Percentiles rank a stretch among this genome's conserved stretches.
phyloP scores from a whole-genome alignment of 2,329 filamentous ascomycete genomes.

The Pseudomassariella vexata region DNA sequence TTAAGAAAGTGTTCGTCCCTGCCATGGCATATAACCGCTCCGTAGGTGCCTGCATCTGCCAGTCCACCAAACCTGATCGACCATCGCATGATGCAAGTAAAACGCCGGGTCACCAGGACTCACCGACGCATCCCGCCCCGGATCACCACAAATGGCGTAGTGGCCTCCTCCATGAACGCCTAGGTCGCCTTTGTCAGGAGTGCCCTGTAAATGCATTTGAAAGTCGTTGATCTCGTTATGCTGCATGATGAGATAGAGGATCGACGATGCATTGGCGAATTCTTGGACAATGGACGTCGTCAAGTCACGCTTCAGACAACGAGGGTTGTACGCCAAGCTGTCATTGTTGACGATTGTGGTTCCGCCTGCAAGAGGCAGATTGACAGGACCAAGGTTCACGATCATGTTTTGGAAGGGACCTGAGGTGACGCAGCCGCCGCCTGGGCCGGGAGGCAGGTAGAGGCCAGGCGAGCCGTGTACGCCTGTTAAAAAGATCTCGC shows the following conservation, averaged over 20 bases:
- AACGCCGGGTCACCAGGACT: conserved; percentile 7
- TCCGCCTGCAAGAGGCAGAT: conserved; percentile 13
- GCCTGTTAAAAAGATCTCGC: conserved; percentile 7
- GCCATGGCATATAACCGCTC: conserved; percentile 9
- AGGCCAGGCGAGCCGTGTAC: conserved; percentile 6
- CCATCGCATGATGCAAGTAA: conserved; percentile 15
- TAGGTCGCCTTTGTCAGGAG: conserved; percentile 16
- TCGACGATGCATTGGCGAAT: conserved; percentile 21
- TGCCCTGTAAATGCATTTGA: conserved; percentile 28
- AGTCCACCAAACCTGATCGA: conserved; percentile 13
- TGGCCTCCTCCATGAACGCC: conserved; percentile 23
- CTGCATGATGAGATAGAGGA: conserved; percentile 11
- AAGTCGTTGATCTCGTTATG: conserved; percentile 24
- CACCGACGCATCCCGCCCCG: conserved; percentile 5
- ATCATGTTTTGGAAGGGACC: conserved; percentile 32
- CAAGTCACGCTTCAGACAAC: conserved; percentile 22
- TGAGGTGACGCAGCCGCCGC: conserved; percentile 41
- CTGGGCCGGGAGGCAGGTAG: conserved; percentile 33
- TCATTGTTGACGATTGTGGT: conserved; percentile 8
- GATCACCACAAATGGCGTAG: conserved; percentile 21
- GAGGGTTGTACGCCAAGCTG: conserved; percentile 26
- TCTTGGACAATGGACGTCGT: conserved; percentile 14
- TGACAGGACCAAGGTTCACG: conserved; percentile 23
- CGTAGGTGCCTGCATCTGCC: conserved; percentile 11
- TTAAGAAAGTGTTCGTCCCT: conserved; percentile 19